Percentiles rank a stretch among this genome's conserved stretches.
These are phyloP conservation scores for Cladobotryum protrusum DNA, from an alignment of 2,329 filamentous ascomycete genomes.

Conservation along the genomic window DNA sequence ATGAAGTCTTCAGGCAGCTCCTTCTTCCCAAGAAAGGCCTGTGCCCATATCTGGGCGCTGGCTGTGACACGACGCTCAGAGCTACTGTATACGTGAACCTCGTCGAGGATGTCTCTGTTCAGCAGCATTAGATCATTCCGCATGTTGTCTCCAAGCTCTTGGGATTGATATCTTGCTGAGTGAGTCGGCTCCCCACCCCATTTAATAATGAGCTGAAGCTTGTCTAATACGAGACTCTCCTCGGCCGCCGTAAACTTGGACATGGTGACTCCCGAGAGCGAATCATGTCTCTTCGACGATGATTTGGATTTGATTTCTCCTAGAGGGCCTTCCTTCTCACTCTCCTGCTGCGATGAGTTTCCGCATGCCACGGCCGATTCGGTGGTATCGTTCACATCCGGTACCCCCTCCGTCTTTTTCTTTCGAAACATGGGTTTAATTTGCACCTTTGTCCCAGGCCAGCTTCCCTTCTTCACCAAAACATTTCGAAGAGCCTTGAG, in stretches of 20 bases:
- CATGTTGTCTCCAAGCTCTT: constrained; percentile 93
- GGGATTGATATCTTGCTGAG: constrained; percentile 90
- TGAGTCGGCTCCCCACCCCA: constrained; percentile 99
- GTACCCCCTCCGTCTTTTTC: constrained; percentile 59
- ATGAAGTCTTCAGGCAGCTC: constrained; percentile 83
- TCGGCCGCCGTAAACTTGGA: constrained; percentile 91
- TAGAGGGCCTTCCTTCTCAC: background rate
- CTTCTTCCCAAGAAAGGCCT: constrained; percentile 80
- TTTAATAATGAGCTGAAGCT: constrained; percentile 95
- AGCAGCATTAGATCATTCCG: constrained; percentile 88
- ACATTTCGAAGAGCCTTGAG: constrained; percentile 81
- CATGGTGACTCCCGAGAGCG: constrained; percentile 81
- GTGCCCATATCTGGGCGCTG: constrained; percentile 93
- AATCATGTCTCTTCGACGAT: constrained; percentile 65
- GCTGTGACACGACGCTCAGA: constrained; percentile 92
- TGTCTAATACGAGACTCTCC: constrained; percentile 88
- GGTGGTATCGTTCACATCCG: constrained; percentile 23
- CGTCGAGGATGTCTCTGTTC: constrained; percentile 85
- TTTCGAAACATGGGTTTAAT: constrained; percentile 99
- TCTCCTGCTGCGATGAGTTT: constrained; percentile 4
- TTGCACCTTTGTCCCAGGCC: constrained; percentile 95
- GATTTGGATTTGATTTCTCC: background rate
- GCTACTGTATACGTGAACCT: constrained; percentile 92
- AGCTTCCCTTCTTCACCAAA: constrained; percentile 83
- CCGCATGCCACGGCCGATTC: constrained; percentile 1